These are phyloP conservation scores for Pulveroboletus ravenelii DNA, from an alignment of 768 basidiomycete genomes.

Conservation along the genomic window DNA sequence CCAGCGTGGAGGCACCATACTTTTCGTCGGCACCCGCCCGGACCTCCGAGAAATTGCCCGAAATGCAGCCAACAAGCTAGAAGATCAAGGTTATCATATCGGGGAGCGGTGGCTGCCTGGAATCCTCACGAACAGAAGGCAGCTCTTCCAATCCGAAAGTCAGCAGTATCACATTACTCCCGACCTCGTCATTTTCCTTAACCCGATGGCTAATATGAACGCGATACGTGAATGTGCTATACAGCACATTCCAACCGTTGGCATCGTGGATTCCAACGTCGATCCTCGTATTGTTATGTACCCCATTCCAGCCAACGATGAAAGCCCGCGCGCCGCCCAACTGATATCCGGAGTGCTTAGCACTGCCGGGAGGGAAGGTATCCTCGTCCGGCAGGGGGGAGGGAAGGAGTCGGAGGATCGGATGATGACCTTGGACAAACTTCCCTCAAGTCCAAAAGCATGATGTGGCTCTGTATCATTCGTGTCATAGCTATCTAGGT, in stretches of 20 bases:
- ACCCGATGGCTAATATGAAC: slow-evolving; percentile 78
- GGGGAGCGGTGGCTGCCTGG: slow-evolving; percentile 92
- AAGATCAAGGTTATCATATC: slow-evolving; percentile 76
- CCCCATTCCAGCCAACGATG: slow-evolving; percentile 98
- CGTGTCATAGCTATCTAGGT: slow-evolving; percentile 20
- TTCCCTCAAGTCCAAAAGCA: slow-evolving; percentile 12
- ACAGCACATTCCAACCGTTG: slow-evolving; percentile 89
- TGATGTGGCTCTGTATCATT: slow-evolving; percentile 11
- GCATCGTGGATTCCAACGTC: slow-evolving; percentile 89
- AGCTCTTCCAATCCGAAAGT: slow-evolving; percentile 64
- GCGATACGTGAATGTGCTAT: slow-evolving; percentile 90
- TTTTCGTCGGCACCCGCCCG: slow-evolving; percentile 87
- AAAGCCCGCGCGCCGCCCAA: slow-evolving; percentile 86
- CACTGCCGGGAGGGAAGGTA: slow-evolving; percentile 78
- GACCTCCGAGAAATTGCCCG: slow-evolving; percentile 71
- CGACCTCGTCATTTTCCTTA: slow-evolving; percentile 88
- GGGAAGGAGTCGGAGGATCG: slow-evolving; percentile 24
- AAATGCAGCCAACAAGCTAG: slow-evolving; percentile 76
- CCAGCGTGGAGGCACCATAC: slow-evolving; percentile 72
- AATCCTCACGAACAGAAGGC: slow-evolving; percentile 82
- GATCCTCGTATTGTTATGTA: slow-evolving; percentile 98
- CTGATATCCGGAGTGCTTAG: slow-evolving; percentile 86
- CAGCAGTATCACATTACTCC: slow-evolving; percentile 59
- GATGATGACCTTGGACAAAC: slow-evolving; percentile 23
- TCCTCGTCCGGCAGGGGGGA: slow-evolving; percentile 40